Evolutionary conservation across 345 rosid genomes (phyloP).

Genomic region (Aquilaria malaccensis): DNA sequence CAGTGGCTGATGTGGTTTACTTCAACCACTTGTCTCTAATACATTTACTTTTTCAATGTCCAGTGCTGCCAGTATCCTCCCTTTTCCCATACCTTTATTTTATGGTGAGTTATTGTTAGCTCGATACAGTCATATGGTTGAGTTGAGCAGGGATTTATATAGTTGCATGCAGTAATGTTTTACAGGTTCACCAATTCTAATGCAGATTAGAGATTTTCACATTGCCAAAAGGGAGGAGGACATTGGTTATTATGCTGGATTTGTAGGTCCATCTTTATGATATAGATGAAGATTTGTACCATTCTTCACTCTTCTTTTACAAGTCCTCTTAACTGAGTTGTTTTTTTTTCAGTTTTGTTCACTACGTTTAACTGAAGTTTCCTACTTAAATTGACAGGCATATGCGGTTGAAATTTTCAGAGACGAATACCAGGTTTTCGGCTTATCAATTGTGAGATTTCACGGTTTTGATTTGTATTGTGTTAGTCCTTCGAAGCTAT

Average conservation of each 20-base stretch:
- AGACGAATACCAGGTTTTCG: constrained; percentile 73
- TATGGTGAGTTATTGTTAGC: constrained; percentile 50
- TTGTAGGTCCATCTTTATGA: constrained; percentile 47
- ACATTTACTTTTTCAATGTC: constrained; percentile 11
- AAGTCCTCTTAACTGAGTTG: constrained; percentile 13
- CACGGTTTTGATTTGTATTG: not conserved
- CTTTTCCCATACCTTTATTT: constrained; percentile 92
- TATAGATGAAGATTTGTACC: not conserved
- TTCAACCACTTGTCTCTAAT: no score
- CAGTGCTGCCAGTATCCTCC: constrained; percentile 84
- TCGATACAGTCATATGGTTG: not conserved
- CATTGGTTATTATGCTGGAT: constrained; percentile 86
- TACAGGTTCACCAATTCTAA: constrained; percentile 6
- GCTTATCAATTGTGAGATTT: constrained; percentile 70
- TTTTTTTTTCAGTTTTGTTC: constrained; percentile 42
- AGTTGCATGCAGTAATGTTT: not conserved
- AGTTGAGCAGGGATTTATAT: not conserved
- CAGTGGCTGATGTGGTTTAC: no score
- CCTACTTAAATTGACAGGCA: constrained; percentile 41
- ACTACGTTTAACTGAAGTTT: not conserved
- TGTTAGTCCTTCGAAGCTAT: not conserved
- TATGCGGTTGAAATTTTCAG: constrained; percentile 72
- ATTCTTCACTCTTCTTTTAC: constrained; percentile 2
- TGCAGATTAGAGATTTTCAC: constrained; percentile 67
- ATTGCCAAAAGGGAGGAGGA: constrained; percentile 82